phyloP scores from a whole-genome alignment of 495 filamentous ascomycete species.

The Podospora bellae-mahoneyi region DNA sequence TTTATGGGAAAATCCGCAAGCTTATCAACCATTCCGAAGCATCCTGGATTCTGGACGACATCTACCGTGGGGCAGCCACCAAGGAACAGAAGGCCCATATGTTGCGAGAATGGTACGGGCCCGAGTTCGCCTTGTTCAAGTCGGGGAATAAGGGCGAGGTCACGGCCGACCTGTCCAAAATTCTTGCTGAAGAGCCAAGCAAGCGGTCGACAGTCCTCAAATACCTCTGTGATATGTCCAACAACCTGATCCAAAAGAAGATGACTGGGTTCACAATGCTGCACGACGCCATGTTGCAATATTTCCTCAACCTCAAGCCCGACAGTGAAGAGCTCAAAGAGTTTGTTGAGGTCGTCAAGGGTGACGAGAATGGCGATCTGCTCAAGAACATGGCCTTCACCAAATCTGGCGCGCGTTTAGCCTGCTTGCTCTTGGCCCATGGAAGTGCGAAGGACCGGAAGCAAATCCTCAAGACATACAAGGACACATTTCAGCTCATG shows the following conservation, averaged over 20 bases:
- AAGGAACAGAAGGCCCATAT: conserved; percentile 74
- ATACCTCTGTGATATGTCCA: conserved; percentile 77
- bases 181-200: conserved; percentile 72
- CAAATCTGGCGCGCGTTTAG: conserved; percentile 75
- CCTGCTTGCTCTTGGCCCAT: conserved; percentile 75
- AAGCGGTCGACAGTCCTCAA: conserved; percentile 84
- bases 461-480: conserved; percentile 77
- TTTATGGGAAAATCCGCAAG: conserved; percentile 86
- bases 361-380: conserved; percentile 82
- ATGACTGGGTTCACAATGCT: conserved; percentile 92
- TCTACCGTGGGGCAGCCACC: conserved; percentile 83
- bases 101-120: conserved; percentile 93
- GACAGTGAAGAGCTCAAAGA: conserved; percentile 77
- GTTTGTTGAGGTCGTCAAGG: conserved; percentile 85
- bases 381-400: conserved; percentile 96
- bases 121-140: conserved; percentile 84
- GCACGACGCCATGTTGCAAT: conserved; percentile 97
- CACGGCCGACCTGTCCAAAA: conserved; percentile 60
- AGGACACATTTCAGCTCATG: conserved; percentile 78
- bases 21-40: conserved; percentile 94
- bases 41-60: conserved; percentile 95
- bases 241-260: conserved; percentile 90
- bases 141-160: conserved; percentile 47
- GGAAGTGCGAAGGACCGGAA: conserved; percentile 91
- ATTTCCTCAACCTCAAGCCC: conserved; percentile 73